Percentiles rank a stretch among this genome's conserved stretches.
phyloP scores from a whole-genome alignment of 1,284 basidiomycete genomes.

The Melampsora americana region DNA sequence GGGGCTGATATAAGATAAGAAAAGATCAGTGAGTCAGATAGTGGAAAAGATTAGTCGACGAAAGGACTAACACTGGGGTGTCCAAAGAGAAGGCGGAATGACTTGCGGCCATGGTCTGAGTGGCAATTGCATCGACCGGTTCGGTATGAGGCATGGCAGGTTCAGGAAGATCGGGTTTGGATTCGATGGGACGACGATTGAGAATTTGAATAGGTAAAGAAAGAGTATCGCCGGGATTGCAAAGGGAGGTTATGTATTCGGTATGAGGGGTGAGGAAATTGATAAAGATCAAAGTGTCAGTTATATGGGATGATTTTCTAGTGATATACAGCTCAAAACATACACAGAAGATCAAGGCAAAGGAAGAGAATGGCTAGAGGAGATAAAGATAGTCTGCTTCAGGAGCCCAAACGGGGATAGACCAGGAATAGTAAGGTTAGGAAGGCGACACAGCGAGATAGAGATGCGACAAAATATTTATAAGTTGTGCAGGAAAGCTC shows the following conservation, averaged over 20 bases:
- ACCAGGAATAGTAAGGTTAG: too few species aligned
- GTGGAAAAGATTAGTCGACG: neutral
- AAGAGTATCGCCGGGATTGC: too few species aligned
- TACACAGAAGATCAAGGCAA: neutral
- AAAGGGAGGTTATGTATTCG: neutral
- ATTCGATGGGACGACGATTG: neutral
- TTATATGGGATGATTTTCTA: neutral
- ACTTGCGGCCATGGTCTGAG: neutral
- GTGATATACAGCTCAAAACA: neutral
- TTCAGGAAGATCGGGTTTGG: neutral
- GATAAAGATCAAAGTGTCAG: neutral
- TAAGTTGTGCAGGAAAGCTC: too few species aligned
- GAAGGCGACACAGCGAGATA: too few species aligned
- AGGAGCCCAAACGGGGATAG: too few species aligned
- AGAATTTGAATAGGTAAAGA: neutral
- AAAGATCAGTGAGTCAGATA: neutral
- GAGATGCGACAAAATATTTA: too few species aligned
- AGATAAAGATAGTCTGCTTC: neutral
- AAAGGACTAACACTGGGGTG: conserved; percentile 34
- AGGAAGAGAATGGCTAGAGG: neutral
- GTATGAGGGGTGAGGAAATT: neutral
- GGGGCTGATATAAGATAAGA: conserved; percentile 15
- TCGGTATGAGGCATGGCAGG: neutral
- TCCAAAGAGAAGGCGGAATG: conserved; percentile 20
- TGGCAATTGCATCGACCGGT: neutral